Conservation (phyloP, 768 basidiomycete species). For the Obba rivulosa region DNA sequence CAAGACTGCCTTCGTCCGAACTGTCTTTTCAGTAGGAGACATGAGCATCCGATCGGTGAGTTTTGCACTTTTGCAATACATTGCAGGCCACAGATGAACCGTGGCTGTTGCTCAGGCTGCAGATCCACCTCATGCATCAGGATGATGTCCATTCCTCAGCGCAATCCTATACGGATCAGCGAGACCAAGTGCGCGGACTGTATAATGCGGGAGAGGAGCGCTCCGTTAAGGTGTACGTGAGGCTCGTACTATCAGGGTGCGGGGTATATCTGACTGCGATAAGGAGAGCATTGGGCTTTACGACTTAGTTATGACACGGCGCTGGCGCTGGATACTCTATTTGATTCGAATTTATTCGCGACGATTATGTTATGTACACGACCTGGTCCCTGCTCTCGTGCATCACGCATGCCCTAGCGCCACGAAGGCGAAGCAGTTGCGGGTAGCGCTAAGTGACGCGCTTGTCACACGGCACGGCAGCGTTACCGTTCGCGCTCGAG, state of each 20-base stretch:
- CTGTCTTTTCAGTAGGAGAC: slow-evolving; percentile 69
- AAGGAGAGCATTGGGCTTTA: slow-evolving; percentile 1
- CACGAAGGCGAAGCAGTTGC: too few relatives aligned
- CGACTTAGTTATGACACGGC: slow-evolving; percentile 6
- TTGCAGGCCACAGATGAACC: slow-evolving; percentile 1
- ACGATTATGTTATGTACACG: slow-evolving; percentile 1
- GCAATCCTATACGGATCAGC: slow-evolving; percentile 69
- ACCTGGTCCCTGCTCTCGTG: too few relatives aligned
- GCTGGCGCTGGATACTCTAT: slow-evolving; percentile 14
- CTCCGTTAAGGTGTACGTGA: slow-evolving; percentile 17
- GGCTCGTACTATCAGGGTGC: slow-evolving; percentile 1
- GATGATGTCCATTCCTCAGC: slow-evolving; percentile 62
- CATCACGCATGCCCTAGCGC: too few relatives aligned
- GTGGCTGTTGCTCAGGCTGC: slow-evolving; percentile 30
- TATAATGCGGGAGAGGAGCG: slow-evolving; percentile 23
- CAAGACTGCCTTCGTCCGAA: slow-evolving; percentile 61
- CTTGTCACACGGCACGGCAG: too few relatives aligned
- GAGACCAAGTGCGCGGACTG: slow-evolving; percentile 40
- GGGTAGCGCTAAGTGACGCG: too few relatives aligned
- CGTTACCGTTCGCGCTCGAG: too few relatives aligned
- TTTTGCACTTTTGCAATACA: not conserved
- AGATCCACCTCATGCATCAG: slow-evolving; percentile 50
- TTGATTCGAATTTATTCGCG: not conserved
- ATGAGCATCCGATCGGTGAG: slow-evolving; percentile 51
- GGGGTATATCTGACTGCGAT: slow-evolving; percentile 4